Conservation (phyloP, 2,329 filamentous ascomycete genomes). For the Microcera coccophila region DNA sequence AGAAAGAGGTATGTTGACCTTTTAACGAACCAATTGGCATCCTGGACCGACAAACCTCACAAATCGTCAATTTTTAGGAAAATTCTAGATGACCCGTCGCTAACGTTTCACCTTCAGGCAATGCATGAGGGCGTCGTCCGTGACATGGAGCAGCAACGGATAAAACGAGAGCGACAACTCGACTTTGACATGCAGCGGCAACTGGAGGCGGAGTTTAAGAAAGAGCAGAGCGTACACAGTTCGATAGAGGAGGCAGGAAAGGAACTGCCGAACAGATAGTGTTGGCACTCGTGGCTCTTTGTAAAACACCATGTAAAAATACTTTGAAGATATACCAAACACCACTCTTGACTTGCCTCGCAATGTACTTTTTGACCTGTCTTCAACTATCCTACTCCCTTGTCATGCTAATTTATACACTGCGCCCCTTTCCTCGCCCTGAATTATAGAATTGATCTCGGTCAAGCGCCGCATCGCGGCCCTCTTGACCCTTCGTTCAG, state of each 20-base stretch:
- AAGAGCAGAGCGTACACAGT: constrained; percentile 71
- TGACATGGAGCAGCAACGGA: constrained; percentile 87
- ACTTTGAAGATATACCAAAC: constrained; percentile 4
- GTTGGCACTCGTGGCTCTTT: not conserved
- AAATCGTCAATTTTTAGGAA: no score
- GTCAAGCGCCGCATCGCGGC: constrained; percentile 5
- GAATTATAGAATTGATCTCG: constrained; percentile 19
- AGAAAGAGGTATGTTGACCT: constrained; percentile 65
- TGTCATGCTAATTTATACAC: constrained; percentile 16
- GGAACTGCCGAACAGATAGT: constrained; percentile 24
- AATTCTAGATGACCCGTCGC: not conserved
- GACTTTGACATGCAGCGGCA: constrained; percentile 90
- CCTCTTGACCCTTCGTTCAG: constrained; percentile 6
- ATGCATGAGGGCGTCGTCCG: constrained; percentile 95
- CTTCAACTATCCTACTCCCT: constrained; percentile 20
- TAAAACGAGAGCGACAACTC: constrained; percentile 85
- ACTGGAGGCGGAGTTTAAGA: constrained; percentile 85
- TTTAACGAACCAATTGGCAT: constrained; percentile 1
- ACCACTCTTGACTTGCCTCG: constrained; percentile 10
- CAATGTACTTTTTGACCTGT: constrained; percentile 20
- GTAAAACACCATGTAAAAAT: constrained; percentile 7
- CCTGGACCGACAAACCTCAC: not conserved
- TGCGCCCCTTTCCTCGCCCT: constrained; percentile 4
- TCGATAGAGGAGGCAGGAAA: constrained; percentile 28
- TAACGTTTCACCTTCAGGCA: constrained; percentile 50